A percentile compares a stretch with the other conserved stretches of the same genome.
phyloP scores from a whole-genome alignment of 345 rosid genomes.

The Excoecaria agallocha region DNA sequence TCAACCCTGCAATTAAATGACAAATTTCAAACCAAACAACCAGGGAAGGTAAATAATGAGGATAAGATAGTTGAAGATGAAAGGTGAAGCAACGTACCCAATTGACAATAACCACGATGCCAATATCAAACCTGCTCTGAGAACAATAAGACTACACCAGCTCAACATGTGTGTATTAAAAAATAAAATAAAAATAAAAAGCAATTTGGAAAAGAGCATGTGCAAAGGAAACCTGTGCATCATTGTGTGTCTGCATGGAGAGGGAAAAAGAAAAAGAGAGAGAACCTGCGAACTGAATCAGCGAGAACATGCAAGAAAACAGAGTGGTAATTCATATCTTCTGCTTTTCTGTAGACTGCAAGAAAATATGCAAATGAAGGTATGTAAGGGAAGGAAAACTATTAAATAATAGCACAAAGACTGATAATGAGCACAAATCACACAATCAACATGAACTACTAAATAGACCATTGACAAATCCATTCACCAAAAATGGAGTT shows the following conservation, averaged over 20 bases:
- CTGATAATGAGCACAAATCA: neutral
- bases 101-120: constrained; percentile 97
- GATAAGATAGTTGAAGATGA: neutral
- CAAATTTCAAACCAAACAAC: constrained; percentile 1
- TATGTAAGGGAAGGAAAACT: constrained; percentile 3
- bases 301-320: constrained; percentile 92
- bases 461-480: no score
- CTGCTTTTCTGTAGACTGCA: constrained; percentile 89
- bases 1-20: constrained; percentile 56
- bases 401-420: neutral
- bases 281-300: constrained; percentile 89
- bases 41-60: neutral
- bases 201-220: neutral
- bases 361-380: constrained; percentile 14
- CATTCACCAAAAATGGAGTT: neutral
- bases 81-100: constrained; percentile 51
- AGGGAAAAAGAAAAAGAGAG: constrained; percentile 16
- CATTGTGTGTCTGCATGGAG: neutral
- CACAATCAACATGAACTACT: neutral
- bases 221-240: neutral
- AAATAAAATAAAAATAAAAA: neutral
- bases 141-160: constrained; percentile 33
- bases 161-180: constrained; percentile 30
- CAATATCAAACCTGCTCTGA: constrained; percentile 97
- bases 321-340: constrained; percentile 96